Percentiles rank a stretch among this genome's conserved stretches.
phyloP scores from a whole-genome alignment of 2,329 filamentous ascomycete genomes.

The Emergomyces pasteurianus region DNA sequence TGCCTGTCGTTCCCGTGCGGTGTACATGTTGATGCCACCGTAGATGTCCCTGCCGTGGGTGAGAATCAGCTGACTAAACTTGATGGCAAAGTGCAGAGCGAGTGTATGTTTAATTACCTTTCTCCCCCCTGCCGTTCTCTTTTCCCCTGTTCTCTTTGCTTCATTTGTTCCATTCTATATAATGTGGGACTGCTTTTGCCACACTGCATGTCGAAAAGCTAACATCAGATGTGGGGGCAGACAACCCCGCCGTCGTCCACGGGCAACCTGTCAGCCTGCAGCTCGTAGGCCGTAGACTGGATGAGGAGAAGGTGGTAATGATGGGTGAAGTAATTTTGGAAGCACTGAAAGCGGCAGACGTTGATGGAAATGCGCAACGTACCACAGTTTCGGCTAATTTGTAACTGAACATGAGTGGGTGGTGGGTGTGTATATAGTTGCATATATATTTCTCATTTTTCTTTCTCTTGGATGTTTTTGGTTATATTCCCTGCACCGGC shows the following conservation, averaged over 20 bases:
- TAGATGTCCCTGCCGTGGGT: conserved; percentile 32
- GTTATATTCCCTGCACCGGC: too few species aligned
- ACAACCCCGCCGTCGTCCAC: conserved; percentile 35
- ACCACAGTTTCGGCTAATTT: background rate
- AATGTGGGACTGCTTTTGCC: background rate
- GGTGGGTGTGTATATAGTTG: too few species aligned
- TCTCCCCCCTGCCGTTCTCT: background rate
- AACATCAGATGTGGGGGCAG: conserved; percentile 18
- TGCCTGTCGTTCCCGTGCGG: conserved; percentile 43
- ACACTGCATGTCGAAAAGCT: background rate
- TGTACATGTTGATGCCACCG: conserved; percentile 34
- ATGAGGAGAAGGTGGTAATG: conserved; percentile 25
- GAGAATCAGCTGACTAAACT: conserved; percentile 28
- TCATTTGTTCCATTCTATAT: background rate
- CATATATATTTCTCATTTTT: too few species aligned
- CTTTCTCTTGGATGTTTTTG: too few species aligned
- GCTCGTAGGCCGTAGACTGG: conserved; percentile 18
- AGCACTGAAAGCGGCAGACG: conserved; percentile 3
- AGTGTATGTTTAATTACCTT: conserved; percentile 32
- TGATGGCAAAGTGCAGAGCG: conserved; percentile 35
- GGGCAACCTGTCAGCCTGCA: conserved; percentile 21
- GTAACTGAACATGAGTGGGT: background rate
- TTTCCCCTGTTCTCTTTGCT: background rate
- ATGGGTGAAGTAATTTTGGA: conserved; percentile 26
- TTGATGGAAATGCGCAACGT: background rate